phyloP scores from a whole-genome alignment of 2,329 filamentous ascomycete genomes.

The Septoria linicola region DNA sequence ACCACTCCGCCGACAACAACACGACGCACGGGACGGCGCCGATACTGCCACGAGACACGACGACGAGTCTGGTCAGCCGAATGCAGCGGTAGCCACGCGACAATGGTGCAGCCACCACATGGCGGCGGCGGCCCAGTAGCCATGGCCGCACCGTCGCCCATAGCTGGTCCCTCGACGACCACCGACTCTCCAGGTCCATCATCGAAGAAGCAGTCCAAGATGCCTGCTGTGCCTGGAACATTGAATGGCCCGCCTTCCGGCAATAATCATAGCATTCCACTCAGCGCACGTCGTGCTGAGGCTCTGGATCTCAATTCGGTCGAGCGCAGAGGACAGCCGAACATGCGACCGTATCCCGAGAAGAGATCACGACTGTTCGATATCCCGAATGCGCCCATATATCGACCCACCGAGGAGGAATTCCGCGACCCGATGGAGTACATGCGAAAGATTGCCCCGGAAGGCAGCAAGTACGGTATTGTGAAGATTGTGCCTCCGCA shows the following conservation, averaged over 20 bases:
- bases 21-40: neutral
- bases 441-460: slow-evolving; percentile 84
- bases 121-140: slow-evolving; percentile 24
- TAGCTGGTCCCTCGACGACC: slow-evolving; percentile 19
- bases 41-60: neutral
- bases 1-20: neutral
- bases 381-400: slow-evolving; percentile 86
- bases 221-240: slow-evolving; percentile 32
- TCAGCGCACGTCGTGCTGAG: slow-evolving; percentile 63
- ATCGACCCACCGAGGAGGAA: slow-evolving; percentile 85
- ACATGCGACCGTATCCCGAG: slow-evolving; percentile 63
- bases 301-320: slow-evolving; percentile 85
- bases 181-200: slow-evolving; percentile 17
- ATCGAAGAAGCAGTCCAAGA: slow-evolving; percentile 25
- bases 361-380: slow-evolving; percentile 65
- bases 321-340: slow-evolving; percentile 83
- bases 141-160: slow-evolving; percentile 19
- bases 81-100: slow-evolving; percentile 9
- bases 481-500: slow-evolving; percentile 95
- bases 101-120: slow-evolving; percentile 36
- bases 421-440: slow-evolving; percentile 94
- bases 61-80: slow-evolving; percentile 1
- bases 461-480: slow-evolving; percentile 84
- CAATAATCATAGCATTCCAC: slow-evolving; percentile 50
- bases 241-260: slow-evolving; percentile 41